phyloP scores from a whole-genome alignment of 208 protist genomes.

The Acanthamoeba castellanii region DNA sequence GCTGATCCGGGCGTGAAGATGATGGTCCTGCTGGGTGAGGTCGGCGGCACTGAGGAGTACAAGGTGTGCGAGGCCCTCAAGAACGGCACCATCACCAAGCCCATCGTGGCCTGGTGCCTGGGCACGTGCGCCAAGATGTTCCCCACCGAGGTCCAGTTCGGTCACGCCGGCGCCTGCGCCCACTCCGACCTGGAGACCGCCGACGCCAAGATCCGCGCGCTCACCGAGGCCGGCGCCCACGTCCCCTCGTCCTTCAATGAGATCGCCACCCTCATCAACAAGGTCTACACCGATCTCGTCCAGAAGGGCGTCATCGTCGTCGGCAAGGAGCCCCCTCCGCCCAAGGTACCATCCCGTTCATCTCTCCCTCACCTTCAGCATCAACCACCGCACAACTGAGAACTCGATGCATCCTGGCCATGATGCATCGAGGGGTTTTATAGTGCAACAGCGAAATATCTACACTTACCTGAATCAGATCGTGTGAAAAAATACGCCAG shows the following conservation, averaged over 20 bases:
- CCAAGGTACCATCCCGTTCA: not conserved
- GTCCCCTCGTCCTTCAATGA: slow-evolving; percentile 90
- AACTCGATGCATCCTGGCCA: slow-evolving; percentile 8
- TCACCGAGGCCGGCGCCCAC: slow-evolving; percentile 87
- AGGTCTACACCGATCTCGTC: slow-evolving; percentile 83
- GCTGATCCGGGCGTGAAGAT: slow-evolving; percentile 89
- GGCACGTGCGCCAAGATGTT: slow-evolving; percentile 91
- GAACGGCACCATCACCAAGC: slow-evolving; percentile 90
- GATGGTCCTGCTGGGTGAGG: slow-evolving; percentile 92
- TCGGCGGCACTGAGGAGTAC: slow-evolving; percentile 91
- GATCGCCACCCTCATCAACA: slow-evolving; percentile 84
- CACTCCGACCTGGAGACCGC: slow-evolving; percentile 86
- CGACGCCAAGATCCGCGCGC: slow-evolving; percentile 90
- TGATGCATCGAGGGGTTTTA: slow-evolving; percentile 13
- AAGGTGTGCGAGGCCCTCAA: slow-evolving; percentile 88
- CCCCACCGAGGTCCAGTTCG: slow-evolving; percentile 91
- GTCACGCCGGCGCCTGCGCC: slow-evolving; percentile 90
- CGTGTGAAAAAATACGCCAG: slow-evolving; percentile 53
- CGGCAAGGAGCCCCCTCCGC: slow-evolving; percentile 81
- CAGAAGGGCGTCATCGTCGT: slow-evolving; percentile 74
- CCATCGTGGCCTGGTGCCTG: slow-evolving; percentile 92
- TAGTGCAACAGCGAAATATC: slow-evolving; percentile 31
- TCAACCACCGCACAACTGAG: not conserved
- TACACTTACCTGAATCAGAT: slow-evolving; percentile 14
- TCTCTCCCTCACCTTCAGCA: not conserved